Conservation (phyloP, 495 filamentous ascomycete species). For the Oidiodendron maius region DNA sequence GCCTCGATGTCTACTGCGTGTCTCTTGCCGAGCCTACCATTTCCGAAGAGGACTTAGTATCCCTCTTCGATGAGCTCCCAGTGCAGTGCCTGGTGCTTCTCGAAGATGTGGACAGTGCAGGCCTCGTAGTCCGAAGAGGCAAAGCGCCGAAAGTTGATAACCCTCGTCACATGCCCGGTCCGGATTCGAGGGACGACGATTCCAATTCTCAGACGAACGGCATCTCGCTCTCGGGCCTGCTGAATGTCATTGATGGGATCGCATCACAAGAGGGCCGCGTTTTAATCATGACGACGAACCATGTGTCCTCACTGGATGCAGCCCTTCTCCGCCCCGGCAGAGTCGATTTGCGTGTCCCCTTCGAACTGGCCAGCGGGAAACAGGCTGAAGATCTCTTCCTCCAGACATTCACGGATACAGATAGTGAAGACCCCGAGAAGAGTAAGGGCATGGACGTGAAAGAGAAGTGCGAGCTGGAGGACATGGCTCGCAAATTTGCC, state of each 20-base stretch:
- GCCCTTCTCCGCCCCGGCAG: conserved; percentile 65
- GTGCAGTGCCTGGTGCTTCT: conserved; percentile 58
- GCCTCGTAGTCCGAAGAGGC: conserved; percentile 29
- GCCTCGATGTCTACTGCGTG: conserved; percentile 60
- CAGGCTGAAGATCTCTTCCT: conserved; percentile 44
- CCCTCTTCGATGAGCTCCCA: conserved; percentile 47
- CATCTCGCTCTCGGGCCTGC: conserved; percentile 56
- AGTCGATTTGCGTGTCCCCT: conserved; percentile 59
- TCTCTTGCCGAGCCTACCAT: conserved; percentile 50
- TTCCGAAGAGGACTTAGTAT: conserved; percentile 39
- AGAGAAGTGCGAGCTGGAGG: too few species aligned
- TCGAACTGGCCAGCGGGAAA: conserved; percentile 41
- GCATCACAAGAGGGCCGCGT: conserved; percentile 65
- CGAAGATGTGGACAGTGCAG: conserved; percentile 62
- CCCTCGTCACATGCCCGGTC: too few species aligned
- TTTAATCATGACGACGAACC: conserved; percentile 72
- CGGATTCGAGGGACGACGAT: conserved; percentile 20
- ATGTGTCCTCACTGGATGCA: conserved; percentile 57
- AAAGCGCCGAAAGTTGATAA: conserved; percentile 17
- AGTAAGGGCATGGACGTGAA: too few species aligned
- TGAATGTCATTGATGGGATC: conserved; percentile 71
- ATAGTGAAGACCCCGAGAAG: too few species aligned
- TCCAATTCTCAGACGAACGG: conserved; percentile 9
- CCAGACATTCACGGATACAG: conserved; percentile 38
- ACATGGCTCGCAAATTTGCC: too few species aligned